Percentiles rank a stretch among this genome's conserved stretches.
These are phyloP conservation scores for Inonotus hispidus DNA, from an alignment of 1,284 basidiomycete species.

Conservation along the genomic window DNA sequence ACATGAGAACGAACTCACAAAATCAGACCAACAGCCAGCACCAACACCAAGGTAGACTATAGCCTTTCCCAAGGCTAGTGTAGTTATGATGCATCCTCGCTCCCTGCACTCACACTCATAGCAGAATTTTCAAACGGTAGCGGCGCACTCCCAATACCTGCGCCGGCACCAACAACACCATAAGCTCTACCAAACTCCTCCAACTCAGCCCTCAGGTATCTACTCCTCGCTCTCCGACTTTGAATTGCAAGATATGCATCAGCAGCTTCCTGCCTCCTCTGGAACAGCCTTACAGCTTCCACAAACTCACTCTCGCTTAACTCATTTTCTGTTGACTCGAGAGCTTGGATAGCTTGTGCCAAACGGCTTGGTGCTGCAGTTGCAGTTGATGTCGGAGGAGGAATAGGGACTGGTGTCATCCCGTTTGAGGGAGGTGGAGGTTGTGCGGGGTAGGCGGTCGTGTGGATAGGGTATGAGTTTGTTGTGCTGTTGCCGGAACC, in stretches of 20 bases:
- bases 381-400: not conserved
- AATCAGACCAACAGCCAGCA: too few species aligned
- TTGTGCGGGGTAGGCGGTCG: not conserved
- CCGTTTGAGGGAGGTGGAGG: not conserved
- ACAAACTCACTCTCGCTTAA: slow-evolving; percentile 13
- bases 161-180: not conserved
- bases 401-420: not conserved
- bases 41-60: too few species aligned
- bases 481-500: not conserved
- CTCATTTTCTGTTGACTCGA: slow-evolving; percentile 6
- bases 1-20: too few species aligned
- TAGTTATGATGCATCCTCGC: not conserved
- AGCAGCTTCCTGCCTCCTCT: not conserved
- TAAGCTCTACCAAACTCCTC: slow-evolving; percentile 1
- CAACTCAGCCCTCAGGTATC: slow-evolving; percentile 10
- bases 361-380: not conserved
- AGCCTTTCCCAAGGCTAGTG: too few species aligned
- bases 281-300: slow-evolving; percentile 12
- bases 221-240: not conserved
- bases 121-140: not conserved
- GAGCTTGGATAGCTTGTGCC: slow-evolving; percentile 6
- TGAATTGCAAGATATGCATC: slow-evolving; percentile 17
- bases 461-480: not conserved
- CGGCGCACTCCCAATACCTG: too few species aligned
- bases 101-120: not conserved